Evolutionary conservation across 345 rosid species (phyloP), one percentile per base, ranked within the genome.

Genomic region (Murraya koenigii): DNA sequence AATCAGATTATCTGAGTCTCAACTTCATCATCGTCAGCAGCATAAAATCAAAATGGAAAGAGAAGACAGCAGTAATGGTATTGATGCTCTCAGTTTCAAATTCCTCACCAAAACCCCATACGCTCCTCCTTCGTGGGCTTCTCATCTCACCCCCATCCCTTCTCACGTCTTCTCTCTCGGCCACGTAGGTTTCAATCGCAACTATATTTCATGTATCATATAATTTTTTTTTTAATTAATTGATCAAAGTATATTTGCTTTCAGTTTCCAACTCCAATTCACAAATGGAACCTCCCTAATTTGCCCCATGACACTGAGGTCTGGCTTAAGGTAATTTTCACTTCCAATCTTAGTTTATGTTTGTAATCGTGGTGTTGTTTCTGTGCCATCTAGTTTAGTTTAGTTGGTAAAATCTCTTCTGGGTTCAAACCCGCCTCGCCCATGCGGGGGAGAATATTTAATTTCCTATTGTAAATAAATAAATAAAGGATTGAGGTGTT

Each of bases 201-300:
- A 17, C 55, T 36, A 56, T 49, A 67, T 17, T 30, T 35, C 13
- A 65, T 69, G 22, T 62, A 10, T 58, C 14, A 8, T 32, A 44
- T n/a, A 9, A 9, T 11, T 36, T 76, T 20, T 36, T 0, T 17
- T 64, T 15, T 32, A n/a, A n/a, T 17, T 5, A 15, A 32, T 62
- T 33, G 63, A 66, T 28, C 66, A 17, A 61, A 60, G 66, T 6
- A 10, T 33, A 11, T 26, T 56, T 49, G 44, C 55, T 38, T 35
- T 66, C 89, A 92, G 90, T 83, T 86, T 63, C 97, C 97, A 47
- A 90, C 98, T 78, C 98, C 98, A 25, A 95, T 92, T 81, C 97
- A 93, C 77, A 82, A 79, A 30, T 95, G 98, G 98, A 88, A 89
- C 77, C 94, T 95, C 38, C 99, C 98, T 28, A 85, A 87, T 74